phyloP scores from a whole-genome alignment of 1,284 basidiomycete genomes.

The Puccinia hordei region DNA sequence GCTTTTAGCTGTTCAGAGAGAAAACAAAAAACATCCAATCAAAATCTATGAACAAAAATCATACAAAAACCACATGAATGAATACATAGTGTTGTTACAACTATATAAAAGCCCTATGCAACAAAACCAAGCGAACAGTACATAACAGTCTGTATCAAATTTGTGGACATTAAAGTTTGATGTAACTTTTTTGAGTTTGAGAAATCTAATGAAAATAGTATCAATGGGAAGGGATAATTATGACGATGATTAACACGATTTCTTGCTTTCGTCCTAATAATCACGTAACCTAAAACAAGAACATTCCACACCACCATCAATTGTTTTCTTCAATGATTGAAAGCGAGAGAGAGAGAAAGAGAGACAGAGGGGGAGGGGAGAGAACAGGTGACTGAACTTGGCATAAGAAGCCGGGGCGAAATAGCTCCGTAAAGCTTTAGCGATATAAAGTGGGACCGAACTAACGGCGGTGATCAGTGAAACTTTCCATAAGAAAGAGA shows the following conservation, averaged over 20 bases:
- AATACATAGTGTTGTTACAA: not conserved
- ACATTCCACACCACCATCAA: not conserved
- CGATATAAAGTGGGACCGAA: constrained; percentile 83
- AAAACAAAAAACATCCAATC: too few species aligned
- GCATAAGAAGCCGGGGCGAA: constrained; percentile 91
- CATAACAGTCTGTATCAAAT: too few species aligned
- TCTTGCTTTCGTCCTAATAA: not conserved
- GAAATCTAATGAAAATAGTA: not conserved
- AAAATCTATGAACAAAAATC: too few species aligned
- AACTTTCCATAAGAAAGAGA: constrained; percentile 91
- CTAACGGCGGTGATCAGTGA: constrained; percentile 88
- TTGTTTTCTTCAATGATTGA: not conserved
- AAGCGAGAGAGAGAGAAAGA: not conserved
- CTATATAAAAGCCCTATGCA: too few species aligned
- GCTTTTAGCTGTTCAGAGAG: too few species aligned
- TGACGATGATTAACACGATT: not conserved
- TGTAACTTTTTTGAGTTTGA: not conserved
- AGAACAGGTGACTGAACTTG: constrained; percentile 63
- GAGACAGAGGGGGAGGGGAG: too few species aligned
- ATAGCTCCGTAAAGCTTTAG: constrained; percentile 81
- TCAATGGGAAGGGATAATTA: not conserved
- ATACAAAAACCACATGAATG: too few species aligned
- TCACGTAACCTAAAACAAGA: not conserved
- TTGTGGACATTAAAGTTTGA: not conserved
- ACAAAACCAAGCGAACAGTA: too few species aligned